Evolutionary conservation across 2,329 filamentous ascomycete species (phyloP).

Genomic region (Colletotrichum gigasporum): DNA sequence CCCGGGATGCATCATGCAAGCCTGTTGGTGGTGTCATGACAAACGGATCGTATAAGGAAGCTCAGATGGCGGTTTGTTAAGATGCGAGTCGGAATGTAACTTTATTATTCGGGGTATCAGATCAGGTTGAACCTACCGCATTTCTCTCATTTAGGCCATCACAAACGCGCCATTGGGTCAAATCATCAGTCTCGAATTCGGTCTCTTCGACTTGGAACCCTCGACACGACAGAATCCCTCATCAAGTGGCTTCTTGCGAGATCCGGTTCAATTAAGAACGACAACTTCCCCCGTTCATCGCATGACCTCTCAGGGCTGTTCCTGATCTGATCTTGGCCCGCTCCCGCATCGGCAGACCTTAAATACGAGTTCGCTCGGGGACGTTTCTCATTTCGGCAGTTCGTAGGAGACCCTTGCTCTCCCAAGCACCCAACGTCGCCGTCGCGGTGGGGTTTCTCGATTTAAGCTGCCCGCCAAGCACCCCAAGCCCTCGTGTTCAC

Average conservation of each 20-base stretch:
- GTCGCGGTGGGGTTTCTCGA: not conserved
- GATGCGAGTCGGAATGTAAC: not conserved
- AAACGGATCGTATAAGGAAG: not conserved
- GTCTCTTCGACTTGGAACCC: too few relatives aligned
- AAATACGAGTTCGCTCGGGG: constrained; percentile 18
- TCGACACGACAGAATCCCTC: too few relatives aligned
- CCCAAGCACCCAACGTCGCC: not conserved
- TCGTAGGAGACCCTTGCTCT: not conserved
- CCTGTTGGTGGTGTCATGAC: not conserved
- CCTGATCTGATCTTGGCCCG: not conserved
- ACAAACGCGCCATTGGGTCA: too few relatives aligned
- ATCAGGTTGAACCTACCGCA: not conserved
- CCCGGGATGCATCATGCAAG: not conserved
- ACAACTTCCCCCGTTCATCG: not conserved
- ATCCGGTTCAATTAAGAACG: too few relatives aligned
- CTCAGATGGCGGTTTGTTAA: not conserved
- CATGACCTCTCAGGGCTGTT: too few relatives aligned
- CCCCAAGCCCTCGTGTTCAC: constrained; percentile 23
- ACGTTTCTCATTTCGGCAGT: constrained; percentile 18
- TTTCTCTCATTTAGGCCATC: too few relatives aligned
- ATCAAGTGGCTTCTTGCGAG: not conserved
- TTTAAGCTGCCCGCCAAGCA: not conserved
- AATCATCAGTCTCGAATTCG: too few relatives aligned
- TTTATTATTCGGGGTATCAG: not conserved
- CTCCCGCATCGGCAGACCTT: not conserved